Percentiles rank a stretch among this genome's conserved stretches.
Evolutionary conservation across 169 alveolate species (phyloP).

Genomic region (Eimeria sp.): DNA sequence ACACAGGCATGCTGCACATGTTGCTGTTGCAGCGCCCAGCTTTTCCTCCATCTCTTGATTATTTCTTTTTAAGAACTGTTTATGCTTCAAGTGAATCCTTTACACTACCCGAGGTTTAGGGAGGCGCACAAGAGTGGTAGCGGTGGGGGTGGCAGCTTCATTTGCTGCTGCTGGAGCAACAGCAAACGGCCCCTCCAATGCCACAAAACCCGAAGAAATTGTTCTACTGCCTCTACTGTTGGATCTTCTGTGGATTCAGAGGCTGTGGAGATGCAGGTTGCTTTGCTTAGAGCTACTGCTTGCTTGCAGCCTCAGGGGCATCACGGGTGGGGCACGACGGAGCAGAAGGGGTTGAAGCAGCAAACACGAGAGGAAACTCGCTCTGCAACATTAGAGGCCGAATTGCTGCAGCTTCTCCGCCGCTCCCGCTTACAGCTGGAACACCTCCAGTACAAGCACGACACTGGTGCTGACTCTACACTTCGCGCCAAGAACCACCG

Average conservation of each 20-base stretch:
- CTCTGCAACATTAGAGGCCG: neutral
- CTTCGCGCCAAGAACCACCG: neutral
- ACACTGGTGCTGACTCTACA: neutral
- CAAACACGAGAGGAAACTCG: neutral
- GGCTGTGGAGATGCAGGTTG: neutral
- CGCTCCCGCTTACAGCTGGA: constrained; percentile 6
- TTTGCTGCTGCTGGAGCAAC: neutral
- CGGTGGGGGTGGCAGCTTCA: neutral
- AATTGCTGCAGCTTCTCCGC: constrained; percentile 1
- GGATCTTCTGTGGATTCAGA: neutral
- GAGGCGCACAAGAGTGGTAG: neutral
- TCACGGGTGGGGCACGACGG: neutral
- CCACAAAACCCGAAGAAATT: neutral
- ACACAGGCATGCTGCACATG: neutral
- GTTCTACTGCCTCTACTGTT: neutral
- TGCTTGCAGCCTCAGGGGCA: neutral
- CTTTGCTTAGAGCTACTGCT: neutral
- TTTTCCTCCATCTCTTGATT: neutral
- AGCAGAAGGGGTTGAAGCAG: constrained; percentile 2
- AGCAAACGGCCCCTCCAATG: neutral
- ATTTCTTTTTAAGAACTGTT: neutral
- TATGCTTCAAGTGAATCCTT: neutral
- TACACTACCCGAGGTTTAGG: neutral
- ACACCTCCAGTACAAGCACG: neutral
- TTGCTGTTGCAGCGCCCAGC: constrained; percentile 42